Conservation (phyloP, 2,329 filamentous ascomycete species). For the Teratosphaeria pseudoeucalypti region DNA sequence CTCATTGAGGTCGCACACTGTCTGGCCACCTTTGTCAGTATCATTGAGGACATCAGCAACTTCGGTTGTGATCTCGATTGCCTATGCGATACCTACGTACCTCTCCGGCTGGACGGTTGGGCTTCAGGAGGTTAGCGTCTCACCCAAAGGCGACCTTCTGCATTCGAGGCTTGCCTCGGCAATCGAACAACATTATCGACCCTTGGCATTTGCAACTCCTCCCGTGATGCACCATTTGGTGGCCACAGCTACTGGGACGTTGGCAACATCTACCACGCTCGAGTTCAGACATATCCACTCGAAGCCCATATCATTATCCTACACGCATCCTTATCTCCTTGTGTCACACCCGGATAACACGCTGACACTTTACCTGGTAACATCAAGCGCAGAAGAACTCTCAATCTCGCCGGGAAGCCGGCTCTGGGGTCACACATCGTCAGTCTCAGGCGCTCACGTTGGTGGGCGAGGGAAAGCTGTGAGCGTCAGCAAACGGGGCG, state of each 20-base stretch:
- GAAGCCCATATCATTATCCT: constrained; percentile 42
- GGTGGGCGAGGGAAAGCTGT: constrained; percentile 78
- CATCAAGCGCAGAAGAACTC: constrained; percentile 55
- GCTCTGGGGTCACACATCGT: constrained; percentile 86
- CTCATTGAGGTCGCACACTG: constrained; percentile 70
- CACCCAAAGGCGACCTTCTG: constrained; percentile 36
- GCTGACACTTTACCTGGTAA: constrained; percentile 69
- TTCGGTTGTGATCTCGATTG: constrained; percentile 69
- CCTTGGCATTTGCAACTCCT: constrained; percentile 23
- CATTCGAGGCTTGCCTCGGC: constrained; percentile 42
- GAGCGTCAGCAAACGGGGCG: constrained; percentile 72
- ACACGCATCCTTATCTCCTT: constrained; percentile 71
- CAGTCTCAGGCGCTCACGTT: constrained; percentile 75
- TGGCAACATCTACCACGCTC: constrained; percentile 9
- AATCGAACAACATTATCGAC: constrained; percentile 38
- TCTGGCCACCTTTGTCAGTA: constrained; percentile 67
- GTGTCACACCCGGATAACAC: constrained; percentile 82
- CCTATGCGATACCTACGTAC: constrained; percentile 70
- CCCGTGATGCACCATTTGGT: constrained; percentile 20
- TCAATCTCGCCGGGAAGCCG: constrained; percentile 63
- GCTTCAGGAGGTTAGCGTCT: constrained; percentile 78
- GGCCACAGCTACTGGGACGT: constrained; percentile 6
- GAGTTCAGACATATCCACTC: constrained; percentile 25
- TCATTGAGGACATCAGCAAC: constrained; percentile 60
- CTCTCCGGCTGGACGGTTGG: constrained; percentile 78